Evolutionary conservation across 2,329 filamentous ascomycete species (phyloP), one percentile per base, ranked within the genome.

Genomic region (Fonsecaea erecta): DNA sequence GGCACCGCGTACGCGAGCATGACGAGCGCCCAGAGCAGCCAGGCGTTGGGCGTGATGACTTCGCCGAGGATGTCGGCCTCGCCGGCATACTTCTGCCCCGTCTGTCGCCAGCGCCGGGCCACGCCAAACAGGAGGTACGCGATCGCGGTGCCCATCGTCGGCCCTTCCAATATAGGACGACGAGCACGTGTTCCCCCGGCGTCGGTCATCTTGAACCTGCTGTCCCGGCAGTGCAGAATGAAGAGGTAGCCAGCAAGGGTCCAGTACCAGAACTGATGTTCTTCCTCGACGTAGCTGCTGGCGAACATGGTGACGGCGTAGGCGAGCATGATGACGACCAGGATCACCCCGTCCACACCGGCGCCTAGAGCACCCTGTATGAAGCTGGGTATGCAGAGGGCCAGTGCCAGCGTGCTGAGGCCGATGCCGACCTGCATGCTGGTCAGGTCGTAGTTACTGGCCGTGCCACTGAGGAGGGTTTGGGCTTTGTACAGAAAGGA

Each of bases 241-340:
- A 81, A 75, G 52, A 83, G 77, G 77, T 79, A 82, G 32, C 75
- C 78, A 18, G 76, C 76, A 0, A 89, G 85, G 1, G 87, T 79
- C 93, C 94, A 98, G 78, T 99, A 98, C 95, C 95, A 99, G 75
- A 97, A 97, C 71, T 98, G 92, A 56, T 99, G 95, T 76, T 99
- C 95, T 78, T 99, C 95, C 77, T 99, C 95, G 1, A 99, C 92
- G 76, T 95, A 99, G 74, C 93, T 98, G 75, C 92, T 97, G 9
- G 93, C 94, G 78, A 98, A 98, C 93, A 98, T 98, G 87, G 97
- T 96, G 40, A 86, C 76, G 1, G 89, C 88, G 74, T 98, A 97
- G 0, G 85, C 77, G 0, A 88, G 54, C 0, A 85, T 85, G 32
- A 88, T 80, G 1, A 84, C 68, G 2, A 80, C 69, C 57, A 90